These are phyloP conservation scores for Bidens hawaiensis DNA, from an alignment of 140 eudicot species.

Conservation along the genomic window DNA sequence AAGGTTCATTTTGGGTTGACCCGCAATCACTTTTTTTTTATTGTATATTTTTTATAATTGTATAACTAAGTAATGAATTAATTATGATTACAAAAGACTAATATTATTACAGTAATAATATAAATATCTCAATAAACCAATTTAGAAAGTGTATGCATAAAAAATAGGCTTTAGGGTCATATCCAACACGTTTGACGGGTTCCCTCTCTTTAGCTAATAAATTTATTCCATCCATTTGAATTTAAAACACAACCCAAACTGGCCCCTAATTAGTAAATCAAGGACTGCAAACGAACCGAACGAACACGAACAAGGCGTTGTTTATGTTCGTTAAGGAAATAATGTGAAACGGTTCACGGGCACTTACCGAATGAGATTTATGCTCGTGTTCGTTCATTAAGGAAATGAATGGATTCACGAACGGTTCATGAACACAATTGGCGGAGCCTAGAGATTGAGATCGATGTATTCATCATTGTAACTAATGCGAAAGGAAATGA, in stretches of 20 bases:
- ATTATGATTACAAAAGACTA: background rate
- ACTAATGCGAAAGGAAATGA: no score
- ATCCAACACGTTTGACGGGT: background rate
- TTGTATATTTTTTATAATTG: background rate
- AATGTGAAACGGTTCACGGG: no score
- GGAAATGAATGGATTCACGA: no score
- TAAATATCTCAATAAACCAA: background rate
- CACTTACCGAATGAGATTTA: no score
- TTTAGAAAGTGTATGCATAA: background rate
- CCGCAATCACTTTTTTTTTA: background rate
- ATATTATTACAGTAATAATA: background rate
- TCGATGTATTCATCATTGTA: no score
- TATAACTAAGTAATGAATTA: background rate
- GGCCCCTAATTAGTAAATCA: background rate
- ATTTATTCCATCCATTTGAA: background rate
- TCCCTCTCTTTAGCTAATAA: background rate
- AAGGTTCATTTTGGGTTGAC: background rate
- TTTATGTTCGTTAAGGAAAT: no score
- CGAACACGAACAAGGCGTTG: no score
- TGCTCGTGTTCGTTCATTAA: no score
- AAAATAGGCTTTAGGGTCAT: background rate
- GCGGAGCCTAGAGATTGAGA: no score
- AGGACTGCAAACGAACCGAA: no score
- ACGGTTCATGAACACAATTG: no score
- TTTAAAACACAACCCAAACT: background rate